Percentiles rank a stretch among this genome's conserved stretches.
These are phyloP conservation scores for Penstemon eatonii DNA, from an alignment of 257 asterid species.

Conservation along the genomic window DNA sequence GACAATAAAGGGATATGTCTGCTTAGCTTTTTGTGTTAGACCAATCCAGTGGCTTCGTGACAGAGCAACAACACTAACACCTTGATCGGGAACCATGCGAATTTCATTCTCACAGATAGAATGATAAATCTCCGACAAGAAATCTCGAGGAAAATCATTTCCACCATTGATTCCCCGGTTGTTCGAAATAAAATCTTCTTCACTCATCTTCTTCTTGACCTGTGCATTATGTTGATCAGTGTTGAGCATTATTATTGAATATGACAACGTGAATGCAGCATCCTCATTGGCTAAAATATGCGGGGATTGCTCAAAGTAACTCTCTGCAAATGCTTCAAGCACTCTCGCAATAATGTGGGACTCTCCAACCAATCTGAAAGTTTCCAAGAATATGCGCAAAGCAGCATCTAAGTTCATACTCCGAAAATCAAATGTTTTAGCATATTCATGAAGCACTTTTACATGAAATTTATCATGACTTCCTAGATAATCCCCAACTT, in stretches of 20 bases:
- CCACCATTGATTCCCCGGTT: constrained; percentile 91
- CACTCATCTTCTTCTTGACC: constrained; percentile 96
- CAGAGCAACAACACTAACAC: constrained; percentile 45
- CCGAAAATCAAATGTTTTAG: constrained; percentile 72
- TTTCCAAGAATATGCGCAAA: constrained; percentile 80
- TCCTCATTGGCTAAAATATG: constrained; percentile 79
- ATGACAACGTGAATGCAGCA: constrained; percentile 81
- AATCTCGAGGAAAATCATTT: constrained; percentile 87
- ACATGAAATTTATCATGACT: constrained; percentile 81
- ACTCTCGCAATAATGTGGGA: constrained; percentile 95
- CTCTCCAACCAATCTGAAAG: constrained; percentile 91
- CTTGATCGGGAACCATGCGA: constrained; percentile 77
- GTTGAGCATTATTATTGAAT: constrained; percentile 86
- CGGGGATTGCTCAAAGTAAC: constrained; percentile 78
- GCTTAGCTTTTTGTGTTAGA: constrained; percentile 68
- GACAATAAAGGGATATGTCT: constrained; percentile 59
- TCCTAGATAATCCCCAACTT: constrained; percentile 82
- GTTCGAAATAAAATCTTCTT: constrained; percentile 89
- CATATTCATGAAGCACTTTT: constrained; percentile 85
- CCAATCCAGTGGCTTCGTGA: constrained; percentile 91
- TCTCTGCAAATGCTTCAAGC: constrained; percentile 90
- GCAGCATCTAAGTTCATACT: constrained; percentile 83
- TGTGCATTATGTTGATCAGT: constrained; percentile 92
- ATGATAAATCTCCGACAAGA: constrained; percentile 74
- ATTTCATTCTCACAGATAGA: constrained; percentile 87